These are phyloP conservation scores for Pythium dissotocum DNA, from an alignment of 352 stramenopile species.

Conservation along the genomic window DNA sequence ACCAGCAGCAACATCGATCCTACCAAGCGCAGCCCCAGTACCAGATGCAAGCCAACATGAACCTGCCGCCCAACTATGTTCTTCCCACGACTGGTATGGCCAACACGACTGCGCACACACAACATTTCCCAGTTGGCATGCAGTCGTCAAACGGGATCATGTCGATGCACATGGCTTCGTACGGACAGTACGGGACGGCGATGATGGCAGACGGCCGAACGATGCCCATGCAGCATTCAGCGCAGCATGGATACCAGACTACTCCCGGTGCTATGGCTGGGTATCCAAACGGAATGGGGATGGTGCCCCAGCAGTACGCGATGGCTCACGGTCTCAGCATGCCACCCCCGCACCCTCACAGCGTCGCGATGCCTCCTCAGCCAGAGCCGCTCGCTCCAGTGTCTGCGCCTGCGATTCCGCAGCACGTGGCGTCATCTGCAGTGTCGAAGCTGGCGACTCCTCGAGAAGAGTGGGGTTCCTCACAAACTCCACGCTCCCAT, in stretches of 20 bases:
- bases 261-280: conserved; percentile 12
- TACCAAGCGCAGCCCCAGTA: conserved; percentile 48
- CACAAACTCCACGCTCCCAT: conserved; percentile 79
- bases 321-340: conserved; percentile 22
- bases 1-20: conserved; percentile 22
- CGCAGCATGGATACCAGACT: conserved; percentile 10
- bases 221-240: conserved; percentile 9
- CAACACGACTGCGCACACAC: neutral
- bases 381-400: conserved; percentile 21
- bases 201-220: conserved; percentile 16
- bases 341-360: conserved; percentile 13
- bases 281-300: conserved; percentile 22
- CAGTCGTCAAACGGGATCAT: conserved; percentile 13
- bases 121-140: conserved; percentile 23
- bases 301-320: conserved; percentile 19
- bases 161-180: conserved; percentile 22
- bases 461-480: conserved; percentile 86
- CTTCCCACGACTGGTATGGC: conserved; percentile 30
- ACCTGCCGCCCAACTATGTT: conserved; percentile 52
- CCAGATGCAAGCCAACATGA: conserved; percentile 45
- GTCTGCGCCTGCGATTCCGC: conserved; percentile 29
- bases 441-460: conserved; percentile 65
- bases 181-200: conserved; percentile 16
- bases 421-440: conserved; percentile 35
- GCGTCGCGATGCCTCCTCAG: neutral